These are phyloP conservation scores for Lecanoromycetidae sp. DNA, from an alignment of 2,329 filamentous ascomycete species.

Conservation along the genomic window DNA sequence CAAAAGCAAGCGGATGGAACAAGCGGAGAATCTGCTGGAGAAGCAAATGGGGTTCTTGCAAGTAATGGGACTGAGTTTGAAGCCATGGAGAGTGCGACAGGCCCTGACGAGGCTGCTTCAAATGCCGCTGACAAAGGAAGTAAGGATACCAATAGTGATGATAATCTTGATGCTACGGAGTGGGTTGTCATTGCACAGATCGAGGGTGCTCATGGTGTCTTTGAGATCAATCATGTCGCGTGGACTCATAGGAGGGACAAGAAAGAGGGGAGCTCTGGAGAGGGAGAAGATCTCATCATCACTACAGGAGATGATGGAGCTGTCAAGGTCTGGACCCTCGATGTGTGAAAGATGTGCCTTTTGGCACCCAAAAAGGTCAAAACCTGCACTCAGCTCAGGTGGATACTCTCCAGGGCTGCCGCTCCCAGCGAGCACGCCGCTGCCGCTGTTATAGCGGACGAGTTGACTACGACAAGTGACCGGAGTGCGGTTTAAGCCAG, in stretches of 20 bases:
- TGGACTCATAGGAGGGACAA: conserved; percentile 48
- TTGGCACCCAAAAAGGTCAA: background rate
- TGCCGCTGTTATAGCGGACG: too few relatives aligned
- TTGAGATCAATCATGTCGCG: conserved; percentile 82
- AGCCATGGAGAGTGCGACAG: background rate
- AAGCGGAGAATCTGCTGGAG: too few relatives aligned
- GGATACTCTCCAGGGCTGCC: too few relatives aligned
- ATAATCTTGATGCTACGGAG: conserved; percentile 30
- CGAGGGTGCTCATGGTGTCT: conserved; percentile 72
- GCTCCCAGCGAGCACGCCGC: too few relatives aligned
- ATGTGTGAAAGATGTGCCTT: background rate
- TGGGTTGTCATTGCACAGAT: conserved; percentile 64
- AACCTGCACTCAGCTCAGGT: background rate
- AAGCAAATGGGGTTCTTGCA: background rate
- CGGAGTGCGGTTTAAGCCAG: too few relatives aligned
- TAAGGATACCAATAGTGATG: background rate
- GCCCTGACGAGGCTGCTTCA: background rate
- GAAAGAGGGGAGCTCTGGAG: conserved; percentile 49
- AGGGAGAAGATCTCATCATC: conserved; percentile 70
- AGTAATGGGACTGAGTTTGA: background rate
- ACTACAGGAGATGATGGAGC: conserved; percentile 88
- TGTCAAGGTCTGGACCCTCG: conserved; percentile 63
- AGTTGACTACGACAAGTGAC: too few relatives aligned
- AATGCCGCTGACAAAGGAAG: too few relatives aligned
- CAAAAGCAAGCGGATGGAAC: too few relatives aligned